Conservation (phyloP, 1,284 basidiomycete genomes). For the Schizophyllum amplum region DNA sequence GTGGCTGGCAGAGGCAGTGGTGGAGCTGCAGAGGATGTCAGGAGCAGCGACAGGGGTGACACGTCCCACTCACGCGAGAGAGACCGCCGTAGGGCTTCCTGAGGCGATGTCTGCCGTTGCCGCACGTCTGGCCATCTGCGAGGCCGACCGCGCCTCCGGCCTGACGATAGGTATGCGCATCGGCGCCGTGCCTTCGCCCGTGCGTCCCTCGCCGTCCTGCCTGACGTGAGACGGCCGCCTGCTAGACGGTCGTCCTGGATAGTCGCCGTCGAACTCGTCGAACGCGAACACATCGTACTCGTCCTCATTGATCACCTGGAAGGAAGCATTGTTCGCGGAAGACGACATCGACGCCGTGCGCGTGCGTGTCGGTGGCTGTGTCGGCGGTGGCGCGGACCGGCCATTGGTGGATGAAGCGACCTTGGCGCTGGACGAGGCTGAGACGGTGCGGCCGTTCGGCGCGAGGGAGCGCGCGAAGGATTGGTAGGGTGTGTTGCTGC, state of each 20-base stretch:
- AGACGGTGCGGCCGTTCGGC: neutral
- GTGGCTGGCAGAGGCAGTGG: neutral
- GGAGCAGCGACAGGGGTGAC: neutral
- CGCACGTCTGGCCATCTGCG: neutral
- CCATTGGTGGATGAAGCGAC: neutral
- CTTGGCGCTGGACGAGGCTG: neutral
- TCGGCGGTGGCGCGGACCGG: neutral
- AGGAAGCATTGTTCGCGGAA: neutral
- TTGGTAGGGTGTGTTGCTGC: neutral
- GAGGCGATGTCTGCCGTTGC: neutral
- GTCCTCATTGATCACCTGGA: neutral
- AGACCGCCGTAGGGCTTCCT: neutral
- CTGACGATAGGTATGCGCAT: neutral
- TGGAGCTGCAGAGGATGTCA: neutral
- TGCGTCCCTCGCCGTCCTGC: neutral
- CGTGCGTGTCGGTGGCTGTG: neutral
- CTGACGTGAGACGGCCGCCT: neutral
- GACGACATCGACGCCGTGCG: neutral
- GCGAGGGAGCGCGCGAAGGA: neutral
- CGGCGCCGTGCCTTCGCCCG: neutral
- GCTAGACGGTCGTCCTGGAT: neutral
- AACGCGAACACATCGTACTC: neutral
- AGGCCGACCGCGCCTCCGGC: neutral
- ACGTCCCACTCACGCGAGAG: neutral
- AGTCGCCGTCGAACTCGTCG: neutral